phyloP scores from a whole-genome alignment of 202 grass and related monocot genomes.

The Alloteropsis angusta region DNA sequence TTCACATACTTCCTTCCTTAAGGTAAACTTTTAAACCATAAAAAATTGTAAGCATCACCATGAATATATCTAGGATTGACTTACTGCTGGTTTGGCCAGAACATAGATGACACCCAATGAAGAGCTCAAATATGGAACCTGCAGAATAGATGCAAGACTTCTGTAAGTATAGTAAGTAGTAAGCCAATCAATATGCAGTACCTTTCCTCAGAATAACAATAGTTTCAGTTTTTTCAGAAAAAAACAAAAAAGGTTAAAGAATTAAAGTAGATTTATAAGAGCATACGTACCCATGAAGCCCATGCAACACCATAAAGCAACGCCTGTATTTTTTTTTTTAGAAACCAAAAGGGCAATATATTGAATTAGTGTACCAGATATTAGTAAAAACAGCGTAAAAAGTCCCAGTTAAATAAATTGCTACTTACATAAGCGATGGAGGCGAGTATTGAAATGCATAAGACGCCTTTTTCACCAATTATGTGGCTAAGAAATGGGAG shows the following conservation, averaged over 20 bases:
- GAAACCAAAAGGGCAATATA: neutral
- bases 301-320: constrained; percentile 69
- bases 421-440: constrained; percentile 69
- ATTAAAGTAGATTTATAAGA: neutral
- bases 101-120: constrained; percentile 73
- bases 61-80: constrained; percentile 8
- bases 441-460: constrained; percentile 54
- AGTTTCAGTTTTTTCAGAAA: neutral
- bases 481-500: constrained; percentile 53
- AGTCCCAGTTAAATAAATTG: constrained; percentile 2
- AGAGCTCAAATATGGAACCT: constrained; percentile 83
- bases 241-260: too few relatives aligned
- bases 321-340: constrained; percentile 32
- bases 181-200: neutral
- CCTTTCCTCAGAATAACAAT: neutral
- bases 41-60: neutral
- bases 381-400: neutral
- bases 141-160: constrained; percentile 10
- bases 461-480: constrained; percentile 52
- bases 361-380: neutral
- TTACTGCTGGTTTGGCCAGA: constrained; percentile 81
- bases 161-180: neutral
- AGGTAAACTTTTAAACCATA: neutral
- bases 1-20: neutral
- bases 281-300: constrained; percentile 67